These are phyloP conservation scores for Cairneyella variabilis DNA, from an alignment of 495 filamentous ascomycete genomes.

Conservation along the genomic window DNA sequence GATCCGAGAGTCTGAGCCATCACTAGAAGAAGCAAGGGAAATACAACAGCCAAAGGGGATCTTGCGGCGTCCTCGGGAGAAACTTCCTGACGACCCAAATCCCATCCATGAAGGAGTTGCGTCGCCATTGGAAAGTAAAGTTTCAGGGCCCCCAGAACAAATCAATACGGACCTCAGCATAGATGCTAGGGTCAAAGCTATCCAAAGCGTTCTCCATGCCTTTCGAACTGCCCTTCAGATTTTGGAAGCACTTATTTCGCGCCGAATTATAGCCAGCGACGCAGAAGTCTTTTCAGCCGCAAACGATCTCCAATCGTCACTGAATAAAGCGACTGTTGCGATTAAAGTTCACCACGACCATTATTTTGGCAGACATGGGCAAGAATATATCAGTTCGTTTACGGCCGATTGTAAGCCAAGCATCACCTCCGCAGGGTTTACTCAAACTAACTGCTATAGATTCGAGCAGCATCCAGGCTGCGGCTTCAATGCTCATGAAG, in stretches of 20 bases:
- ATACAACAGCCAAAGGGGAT: too few relatives aligned
- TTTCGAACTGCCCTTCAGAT: conserved; percentile 14
- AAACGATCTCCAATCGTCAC: background rate
- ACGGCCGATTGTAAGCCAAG: background rate
- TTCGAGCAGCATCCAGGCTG: background rate
- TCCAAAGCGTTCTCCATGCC: conserved; percentile 8
- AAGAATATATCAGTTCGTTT: conserved; percentile 1
- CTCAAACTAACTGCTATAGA: background rate
- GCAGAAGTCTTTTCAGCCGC: conserved; percentile 1
- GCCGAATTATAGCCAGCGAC: background rate
- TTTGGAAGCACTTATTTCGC: conserved; percentile 1
- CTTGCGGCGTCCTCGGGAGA: too few relatives aligned
- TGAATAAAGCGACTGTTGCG: background rate
- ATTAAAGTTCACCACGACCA: background rate
- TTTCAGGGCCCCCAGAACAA: too few relatives aligned
- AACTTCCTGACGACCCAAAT: too few relatives aligned
- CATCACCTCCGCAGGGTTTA: background rate
- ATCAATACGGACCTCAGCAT: background rate
- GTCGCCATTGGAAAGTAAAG: too few relatives aligned
- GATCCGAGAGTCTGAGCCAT: too few relatives aligned
- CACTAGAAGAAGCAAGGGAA: too few relatives aligned
- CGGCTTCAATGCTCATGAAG: conserved; percentile 3
- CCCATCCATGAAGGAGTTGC: too few relatives aligned
- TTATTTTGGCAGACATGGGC: conserved; percentile 4
- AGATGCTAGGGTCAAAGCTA: conserved; percentile 2